Percentiles rank a stretch among this genome's conserved stretches.
These are phyloP conservation scores for Aspergillus sparsus DNA, from an alignment of 495 filamentous ascomycete genomes.

Conservation along the genomic window DNA sequence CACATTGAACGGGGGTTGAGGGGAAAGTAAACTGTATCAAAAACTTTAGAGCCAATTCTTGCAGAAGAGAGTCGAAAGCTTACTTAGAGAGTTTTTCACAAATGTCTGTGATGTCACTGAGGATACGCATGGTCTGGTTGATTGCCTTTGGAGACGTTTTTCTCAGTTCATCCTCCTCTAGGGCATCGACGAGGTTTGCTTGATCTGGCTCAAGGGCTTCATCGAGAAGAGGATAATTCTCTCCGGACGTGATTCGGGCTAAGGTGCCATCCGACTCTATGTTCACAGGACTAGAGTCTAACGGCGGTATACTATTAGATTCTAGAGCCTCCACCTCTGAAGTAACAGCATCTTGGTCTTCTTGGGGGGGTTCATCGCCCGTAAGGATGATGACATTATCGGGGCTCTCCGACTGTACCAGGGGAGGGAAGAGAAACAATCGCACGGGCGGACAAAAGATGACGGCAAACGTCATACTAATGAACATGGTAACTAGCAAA, in stretches of 20 bases:
- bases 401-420: neutral
- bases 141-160: constrained; percentile 74
- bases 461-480: constrained; percentile 60
- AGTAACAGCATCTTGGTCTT: neutral
- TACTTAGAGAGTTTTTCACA: constrained; percentile 82
- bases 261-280: no score
- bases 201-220: neutral
- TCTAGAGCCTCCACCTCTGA: no score
- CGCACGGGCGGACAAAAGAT: constrained; percentile 44
- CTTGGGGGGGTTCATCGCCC: neutral
- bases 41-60: neutral
- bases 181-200: constrained; percentile 36
- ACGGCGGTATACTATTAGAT: no score
- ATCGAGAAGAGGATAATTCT: no score
- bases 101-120: constrained; percentile 72
- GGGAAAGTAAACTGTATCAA: constrained; percentile 63
- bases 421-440: constrained; percentile 2
- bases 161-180: constrained; percentile 55
- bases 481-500: constrained; percentile 60
- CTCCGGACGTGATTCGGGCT: no score
- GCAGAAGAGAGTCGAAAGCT: constrained; percentile 15
- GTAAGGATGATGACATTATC: constrained; percentile 18
- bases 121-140: constrained; percentile 71
- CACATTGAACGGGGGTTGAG: constrained; percentile 72
- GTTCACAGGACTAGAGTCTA: no score